Base-by-base conservation (phyloP, 495 filamentous ascomycete species). In the Neurospora sp. region DNA sequence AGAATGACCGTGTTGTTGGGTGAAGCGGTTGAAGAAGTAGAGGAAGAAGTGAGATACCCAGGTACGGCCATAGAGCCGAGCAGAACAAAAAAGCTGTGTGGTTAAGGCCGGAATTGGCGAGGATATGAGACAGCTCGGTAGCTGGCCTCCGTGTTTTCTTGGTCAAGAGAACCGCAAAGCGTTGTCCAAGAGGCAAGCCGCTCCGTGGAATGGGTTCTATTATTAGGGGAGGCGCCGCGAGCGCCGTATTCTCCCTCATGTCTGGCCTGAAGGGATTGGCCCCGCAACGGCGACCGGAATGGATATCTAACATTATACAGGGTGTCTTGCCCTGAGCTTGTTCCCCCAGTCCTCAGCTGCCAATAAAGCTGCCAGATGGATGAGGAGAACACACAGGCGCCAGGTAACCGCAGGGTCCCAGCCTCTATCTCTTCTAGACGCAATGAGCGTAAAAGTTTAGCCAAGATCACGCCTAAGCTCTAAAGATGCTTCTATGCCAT, bases 1-100 rank as follows among this genome's bases (percentile, higher is more conserved):
- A 94, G 76, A 98, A 98, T 83, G 93, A 86, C 75, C 85, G 54
- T 35, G 6, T 66, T 66, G 54, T 66, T 35, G 88, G 83, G 85
- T 82, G 79, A 72, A 46, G 73, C 39, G 39, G 23, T 70, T 73
- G 39, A 73, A 41, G 39, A 73, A 75, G 72, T 76, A 70, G 78
- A 77, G 74, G 73, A 74, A 78, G 75, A 74, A 76, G 42, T 16
- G 71, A 79, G 79, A 81, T 80, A 81, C 78, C 78, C 79, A 71
- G 66, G 35, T 23, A 69, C 31, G 54, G 54, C 23, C 38, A 72
- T 70, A 39, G 71, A 70, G 39, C 71, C 37, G 59, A 71, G 72
- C 35, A 23, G 41, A 27, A 41, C 44, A n/a, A 9, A 3, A 37
- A n/a, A 66, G 70, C 69, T 59, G 66, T 11, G 41, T 66, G 54